Evolutionary conservation across 2,329 filamentous ascomycete species (phyloP).

Genomic region (Verticillium nubilum): DNA sequence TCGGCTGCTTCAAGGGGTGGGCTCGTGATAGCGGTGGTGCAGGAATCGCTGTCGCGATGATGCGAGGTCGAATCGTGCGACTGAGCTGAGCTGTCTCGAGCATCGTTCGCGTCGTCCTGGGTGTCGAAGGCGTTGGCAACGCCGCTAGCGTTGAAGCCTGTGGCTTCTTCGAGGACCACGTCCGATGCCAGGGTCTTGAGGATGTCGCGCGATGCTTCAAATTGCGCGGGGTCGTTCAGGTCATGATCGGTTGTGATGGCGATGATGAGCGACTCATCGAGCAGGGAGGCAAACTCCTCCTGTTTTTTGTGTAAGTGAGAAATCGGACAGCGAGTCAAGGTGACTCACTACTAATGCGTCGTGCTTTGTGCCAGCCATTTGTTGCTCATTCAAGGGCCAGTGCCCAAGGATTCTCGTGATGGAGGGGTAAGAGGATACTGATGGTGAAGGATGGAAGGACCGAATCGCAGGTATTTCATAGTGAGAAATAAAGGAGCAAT

Average conservation of each 20-base stretch:
- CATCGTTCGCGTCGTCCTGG: conserved; percentile 17
- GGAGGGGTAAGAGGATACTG: neutral
- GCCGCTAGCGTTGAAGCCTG: conserved; percentile 74
- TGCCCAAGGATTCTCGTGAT: neutral
- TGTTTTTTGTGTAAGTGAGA: conserved; percentile 32
- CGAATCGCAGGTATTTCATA: neutral
- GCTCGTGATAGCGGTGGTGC: conserved; percentile 16
- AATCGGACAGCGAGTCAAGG: no score
- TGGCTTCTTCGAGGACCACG: conserved; percentile 63
- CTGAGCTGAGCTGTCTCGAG: conserved; percentile 16
- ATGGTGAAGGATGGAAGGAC: neutral
- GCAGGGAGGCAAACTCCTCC: conserved; percentile 65
- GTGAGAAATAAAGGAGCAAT: neutral
- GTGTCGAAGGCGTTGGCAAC: conserved; percentile 41
- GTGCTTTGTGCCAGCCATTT: neutral
- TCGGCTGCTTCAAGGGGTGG: conserved; percentile 5
- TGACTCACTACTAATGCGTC: neutral
- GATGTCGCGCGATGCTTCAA: conserved; percentile 48
- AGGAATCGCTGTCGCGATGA: conserved; percentile 22
- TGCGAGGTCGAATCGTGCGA: conserved; percentile 16
- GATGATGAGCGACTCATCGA: conserved; percentile 74
- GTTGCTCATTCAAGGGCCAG: neutral
- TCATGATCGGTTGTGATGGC: conserved; percentile 73
- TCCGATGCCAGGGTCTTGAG: conserved; percentile 61
- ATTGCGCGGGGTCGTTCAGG: conserved; percentile 44